phyloP scores from a whole-genome alignment of 1,139 yeast genomes.

The Pneumocystis carinii region DNA sequence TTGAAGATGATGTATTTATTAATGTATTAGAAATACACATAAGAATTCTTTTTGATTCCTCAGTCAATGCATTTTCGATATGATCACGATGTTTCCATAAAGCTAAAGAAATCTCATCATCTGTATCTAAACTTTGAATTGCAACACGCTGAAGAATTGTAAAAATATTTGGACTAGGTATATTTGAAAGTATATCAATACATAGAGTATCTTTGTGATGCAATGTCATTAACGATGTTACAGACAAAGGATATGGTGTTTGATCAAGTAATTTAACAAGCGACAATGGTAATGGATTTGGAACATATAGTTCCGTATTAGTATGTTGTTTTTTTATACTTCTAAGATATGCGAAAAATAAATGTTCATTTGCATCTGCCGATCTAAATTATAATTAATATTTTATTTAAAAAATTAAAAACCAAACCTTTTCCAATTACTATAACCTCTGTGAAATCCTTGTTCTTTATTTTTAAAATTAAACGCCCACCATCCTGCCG shows the following conservation, averaged over 20 bases:
- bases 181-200: slow-evolving; percentile 16
- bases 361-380: slow-evolving; percentile 73
- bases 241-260: background rate
- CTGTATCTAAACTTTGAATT: background rate
- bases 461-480: slow-evolving; percentile 19
- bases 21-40: background rate
- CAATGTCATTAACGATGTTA: background rate
- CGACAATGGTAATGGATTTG: background rate
- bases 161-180: slow-evolving; percentile 4
- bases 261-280: background rate
- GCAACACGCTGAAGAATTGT: background rate
- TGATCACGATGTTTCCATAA: background rate
- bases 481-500: slow-evolving; percentile 87
- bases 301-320: slow-evolving; percentile 21
- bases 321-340: slow-evolving; percentile 52
- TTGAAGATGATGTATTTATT: background rate
- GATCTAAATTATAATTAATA: slow-evolving; percentile 33
- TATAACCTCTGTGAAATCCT: background rate
- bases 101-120: background rate
- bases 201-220: slow-evolving; percentile 14
- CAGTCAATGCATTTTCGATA: background rate
- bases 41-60: background rate
- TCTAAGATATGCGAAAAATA: slow-evolving; percentile 59
- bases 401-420: background rate
- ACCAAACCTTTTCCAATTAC: background rate